These are phyloP conservation scores for Aplosporella prunicola DNA, from an alignment of 2,329 filamentous ascomycete species.

Conservation along the genomic window DNA sequence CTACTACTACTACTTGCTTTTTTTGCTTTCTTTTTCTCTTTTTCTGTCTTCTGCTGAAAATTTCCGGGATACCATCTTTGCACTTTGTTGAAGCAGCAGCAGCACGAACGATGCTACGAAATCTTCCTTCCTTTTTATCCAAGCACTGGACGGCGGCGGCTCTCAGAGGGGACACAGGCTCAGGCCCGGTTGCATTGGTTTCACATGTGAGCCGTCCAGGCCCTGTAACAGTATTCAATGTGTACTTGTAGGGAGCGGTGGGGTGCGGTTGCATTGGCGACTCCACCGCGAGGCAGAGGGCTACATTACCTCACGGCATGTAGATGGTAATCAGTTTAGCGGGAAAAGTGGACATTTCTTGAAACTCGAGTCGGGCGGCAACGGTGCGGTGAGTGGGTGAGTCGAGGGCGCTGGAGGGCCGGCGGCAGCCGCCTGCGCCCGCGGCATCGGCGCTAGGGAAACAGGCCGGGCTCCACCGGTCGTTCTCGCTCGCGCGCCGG, in stretches of 20 bases:
- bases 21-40: constrained; percentile 13
- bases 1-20: no score
- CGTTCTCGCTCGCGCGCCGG: no score
- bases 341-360: constrained; percentile 29
- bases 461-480: no score
- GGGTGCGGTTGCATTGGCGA: constrained; percentile 23
- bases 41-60: constrained; percentile 22
- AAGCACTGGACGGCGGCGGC: constrained; percentile 21
- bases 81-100: constrained; percentile 13
- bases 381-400: no score
- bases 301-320: constrained; percentile 22
- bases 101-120: constrained; percentile 29
- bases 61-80: constrained; percentile 25
- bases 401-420: no score
- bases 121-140: constrained; percentile 23
- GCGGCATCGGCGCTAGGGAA: no score
- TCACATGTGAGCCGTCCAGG: constrained; percentile 17
- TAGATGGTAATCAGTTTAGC: constrained; percentile 24
- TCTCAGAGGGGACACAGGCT: constrained; percentile 26
- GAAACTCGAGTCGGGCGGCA: no score
- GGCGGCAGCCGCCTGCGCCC: no score
- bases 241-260: constrained; percentile 28
- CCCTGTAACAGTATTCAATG: constrained; percentile 31
- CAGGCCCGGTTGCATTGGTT: constrained; percentile 24
- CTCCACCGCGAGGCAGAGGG: constrained; percentile 13